A percentile compares a stretch with the other conserved stretches of the same genome.
phyloP scores from a whole-genome alignment of 2,329 filamentous ascomycete species.

The Neoascochyta sp. region DNA sequence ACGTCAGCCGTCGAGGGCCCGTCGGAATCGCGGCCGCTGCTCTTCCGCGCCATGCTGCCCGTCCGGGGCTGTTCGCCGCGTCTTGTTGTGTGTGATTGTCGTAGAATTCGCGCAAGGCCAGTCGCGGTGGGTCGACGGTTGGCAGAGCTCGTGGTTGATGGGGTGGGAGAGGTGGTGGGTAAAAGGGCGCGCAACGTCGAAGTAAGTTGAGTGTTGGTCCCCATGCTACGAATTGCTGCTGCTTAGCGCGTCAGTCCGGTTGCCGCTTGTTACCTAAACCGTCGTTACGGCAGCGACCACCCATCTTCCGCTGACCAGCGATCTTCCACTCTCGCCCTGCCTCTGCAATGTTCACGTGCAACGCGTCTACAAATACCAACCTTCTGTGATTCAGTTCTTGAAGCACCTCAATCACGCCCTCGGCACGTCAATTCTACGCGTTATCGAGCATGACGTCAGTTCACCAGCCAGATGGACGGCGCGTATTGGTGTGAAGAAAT shows the following conservation, averaged over 20 bases:
- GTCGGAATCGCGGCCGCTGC: conserved; percentile 33
- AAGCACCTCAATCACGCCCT: background rate
- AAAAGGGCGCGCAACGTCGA: conserved; percentile 7
- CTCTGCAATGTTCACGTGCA: background rate
- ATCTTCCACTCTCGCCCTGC: too few species aligned
- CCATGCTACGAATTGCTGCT: too few species aligned
- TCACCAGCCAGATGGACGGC: too few species aligned
- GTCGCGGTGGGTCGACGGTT: too few species aligned
- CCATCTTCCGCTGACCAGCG: too few species aligned
- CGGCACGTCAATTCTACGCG: conserved; percentile 5
- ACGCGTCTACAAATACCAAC: conserved; percentile 1
- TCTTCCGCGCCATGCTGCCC: conserved; percentile 41
- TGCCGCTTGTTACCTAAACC: conserved; percentile 4
- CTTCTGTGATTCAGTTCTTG: too few species aligned
- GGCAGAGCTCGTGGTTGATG: conserved; percentile 14
- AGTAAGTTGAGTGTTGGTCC: conserved; percentile 10
- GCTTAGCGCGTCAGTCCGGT: conserved; percentile 8
- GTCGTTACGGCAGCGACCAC: conserved; percentile 4
- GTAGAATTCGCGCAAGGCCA: too few species aligned
- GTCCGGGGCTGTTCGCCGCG: conserved; percentile 32
- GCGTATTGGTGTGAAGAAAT: too few species aligned
- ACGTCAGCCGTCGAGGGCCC: conserved; percentile 37
- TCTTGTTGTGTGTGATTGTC: conserved; percentile 13
- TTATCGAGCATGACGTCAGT: conserved; percentile 7
- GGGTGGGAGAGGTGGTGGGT: conserved; percentile 7